Evolutionary conservation across 2,329 filamentous ascomycete species (phyloP).

Genomic region (Epichloe aotearoae): DNA sequence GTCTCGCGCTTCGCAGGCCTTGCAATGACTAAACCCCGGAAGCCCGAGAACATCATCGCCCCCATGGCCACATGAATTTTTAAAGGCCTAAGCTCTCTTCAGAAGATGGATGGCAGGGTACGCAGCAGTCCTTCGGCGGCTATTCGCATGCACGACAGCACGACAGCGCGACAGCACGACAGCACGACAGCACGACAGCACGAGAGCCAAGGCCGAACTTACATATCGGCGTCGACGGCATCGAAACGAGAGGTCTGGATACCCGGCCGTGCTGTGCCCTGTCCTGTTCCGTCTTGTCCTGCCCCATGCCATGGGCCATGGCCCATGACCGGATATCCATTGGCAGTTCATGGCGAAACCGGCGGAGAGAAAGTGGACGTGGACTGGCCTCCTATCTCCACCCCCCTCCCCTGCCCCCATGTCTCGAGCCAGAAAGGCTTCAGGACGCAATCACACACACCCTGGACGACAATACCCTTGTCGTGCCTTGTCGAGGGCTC

Average conservation of each 20-base stretch:
- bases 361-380: neutral
- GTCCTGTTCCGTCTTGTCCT: neutral
- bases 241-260: neutral
- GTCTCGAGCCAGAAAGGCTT: neutral
- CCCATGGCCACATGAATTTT: slow-evolving; percentile 1
- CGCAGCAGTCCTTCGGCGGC: slow-evolving; percentile 14
- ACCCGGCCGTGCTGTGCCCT: neutral
- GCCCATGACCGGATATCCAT: neutral
- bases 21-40: neutral
- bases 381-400: neutral
- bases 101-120: neutral
- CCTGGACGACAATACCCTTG: neutral
- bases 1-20: neutral
- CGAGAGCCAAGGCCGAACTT: slow-evolving; percentile 4
- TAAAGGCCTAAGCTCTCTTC: slow-evolving; percentile 3
- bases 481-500: neutral
- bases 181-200: slow-evolving; percentile 19
- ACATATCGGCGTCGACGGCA: neutral
- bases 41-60: neutral
- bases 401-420: neutral
- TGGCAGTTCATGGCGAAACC: neutral
- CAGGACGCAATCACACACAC: neutral
- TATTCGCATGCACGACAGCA: slow-evolving; percentile 20
- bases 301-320: neutral
- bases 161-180: too few relatives aligned